Evolutionary conservation across 805 yeast genomes (phyloP).

Genomic region (Candida insectorum): DNA sequence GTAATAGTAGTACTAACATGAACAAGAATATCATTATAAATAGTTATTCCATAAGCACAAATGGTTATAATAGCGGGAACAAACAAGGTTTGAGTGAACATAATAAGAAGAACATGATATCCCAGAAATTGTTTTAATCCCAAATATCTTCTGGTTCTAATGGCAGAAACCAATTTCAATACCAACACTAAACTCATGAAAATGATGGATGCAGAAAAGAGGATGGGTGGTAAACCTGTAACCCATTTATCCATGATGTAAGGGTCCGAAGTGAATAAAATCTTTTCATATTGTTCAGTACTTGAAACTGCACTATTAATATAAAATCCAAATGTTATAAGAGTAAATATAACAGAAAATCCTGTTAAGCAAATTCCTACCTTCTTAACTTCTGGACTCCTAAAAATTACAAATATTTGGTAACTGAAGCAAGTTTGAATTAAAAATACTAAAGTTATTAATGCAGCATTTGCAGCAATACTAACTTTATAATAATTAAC

Average conservation of each 20-base stretch:
- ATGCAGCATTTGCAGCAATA: conserved; percentile 61
- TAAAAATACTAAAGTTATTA: conserved; percentile 54
- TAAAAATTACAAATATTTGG: conserved; percentile 72
- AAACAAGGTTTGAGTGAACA: conserved; percentile 78
- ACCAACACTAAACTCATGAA: conserved; percentile 59
- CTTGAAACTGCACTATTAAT: conserved; percentile 48
- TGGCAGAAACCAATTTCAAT: conserved; percentile 64
- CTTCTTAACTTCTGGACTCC: conserved; percentile 47
- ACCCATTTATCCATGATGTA: conserved; percentile 25
- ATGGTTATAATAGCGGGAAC: conserved; percentile 72
- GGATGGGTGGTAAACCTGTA: conserved; percentile 52
- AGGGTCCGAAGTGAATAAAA: conserved; percentile 4
- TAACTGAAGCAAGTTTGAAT: conserved; percentile 66
- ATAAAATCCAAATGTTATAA: conserved; percentile 56
- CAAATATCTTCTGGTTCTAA: conserved; percentile 65
- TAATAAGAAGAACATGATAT: conserved; percentile 74
- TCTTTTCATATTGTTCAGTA: conserved; percentile 29
- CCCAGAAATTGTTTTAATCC: conserved; percentile 84
- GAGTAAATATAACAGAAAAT: conserved; percentile 32
- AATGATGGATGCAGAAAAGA: conserved; percentile 68
- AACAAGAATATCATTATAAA: conserved; percentile 8
- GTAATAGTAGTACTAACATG: conserved; percentile 11
- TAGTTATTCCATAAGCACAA: conserved; percentile 32
- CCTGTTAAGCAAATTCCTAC: conserved; percentile 38
- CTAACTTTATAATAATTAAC: conserved; percentile 42